Evolutionary conservation across 805 yeast species (phyloP).

Genomic region (Saccharomycopsis javanensis): DNA sequence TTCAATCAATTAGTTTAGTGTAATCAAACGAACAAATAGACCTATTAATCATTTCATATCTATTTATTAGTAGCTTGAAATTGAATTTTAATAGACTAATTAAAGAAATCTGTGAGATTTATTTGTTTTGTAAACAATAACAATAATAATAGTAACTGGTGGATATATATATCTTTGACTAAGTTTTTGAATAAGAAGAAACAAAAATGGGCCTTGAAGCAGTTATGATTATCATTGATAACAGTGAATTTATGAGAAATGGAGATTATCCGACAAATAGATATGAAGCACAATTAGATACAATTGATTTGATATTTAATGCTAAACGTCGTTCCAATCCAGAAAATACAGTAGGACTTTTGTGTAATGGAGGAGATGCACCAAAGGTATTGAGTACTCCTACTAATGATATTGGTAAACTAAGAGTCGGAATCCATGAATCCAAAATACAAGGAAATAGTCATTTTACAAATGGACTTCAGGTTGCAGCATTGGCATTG

Average conservation of each 20-base stretch:
- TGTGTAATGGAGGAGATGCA: slow-evolving; percentile 79
- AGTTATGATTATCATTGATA: slow-evolving; percentile 89
- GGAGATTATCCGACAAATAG: slow-evolving; percentile 88
- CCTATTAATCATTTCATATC: too few relatives aligned
- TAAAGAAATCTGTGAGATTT: too few relatives aligned
- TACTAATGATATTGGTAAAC: slow-evolving; percentile 78
- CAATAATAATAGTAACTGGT: too few relatives aligned
- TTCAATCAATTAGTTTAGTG: too few relatives aligned
- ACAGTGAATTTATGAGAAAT: slow-evolving; percentile 91
- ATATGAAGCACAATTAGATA: slow-evolving; percentile 85
- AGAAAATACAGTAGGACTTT: slow-evolving; percentile 85
- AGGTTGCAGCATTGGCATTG: slow-evolving; percentile 86
- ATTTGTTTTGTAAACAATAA: too few relatives aligned
- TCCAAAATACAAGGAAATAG: slow-evolving; percentile 52
- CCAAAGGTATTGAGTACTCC: slow-evolving; percentile 85
- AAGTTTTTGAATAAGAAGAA: background rate
- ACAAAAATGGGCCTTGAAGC: slow-evolving; percentile 85
- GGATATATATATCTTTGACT: too few relatives aligned
- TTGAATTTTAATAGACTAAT: too few relatives aligned
- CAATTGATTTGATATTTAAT: slow-evolving; percentile 79
- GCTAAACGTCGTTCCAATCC: slow-evolving; percentile 84
- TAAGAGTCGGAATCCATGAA: slow-evolving; percentile 67
- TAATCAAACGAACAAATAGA: too few relatives aligned
- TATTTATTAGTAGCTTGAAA: too few relatives aligned
- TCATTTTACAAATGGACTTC: slow-evolving; percentile 74